Percentiles rank a stretch among this genome's conserved stretches.
Conservation (phyloP, 306 rosid genomes). For the Cicer cuneatum region DNA sequence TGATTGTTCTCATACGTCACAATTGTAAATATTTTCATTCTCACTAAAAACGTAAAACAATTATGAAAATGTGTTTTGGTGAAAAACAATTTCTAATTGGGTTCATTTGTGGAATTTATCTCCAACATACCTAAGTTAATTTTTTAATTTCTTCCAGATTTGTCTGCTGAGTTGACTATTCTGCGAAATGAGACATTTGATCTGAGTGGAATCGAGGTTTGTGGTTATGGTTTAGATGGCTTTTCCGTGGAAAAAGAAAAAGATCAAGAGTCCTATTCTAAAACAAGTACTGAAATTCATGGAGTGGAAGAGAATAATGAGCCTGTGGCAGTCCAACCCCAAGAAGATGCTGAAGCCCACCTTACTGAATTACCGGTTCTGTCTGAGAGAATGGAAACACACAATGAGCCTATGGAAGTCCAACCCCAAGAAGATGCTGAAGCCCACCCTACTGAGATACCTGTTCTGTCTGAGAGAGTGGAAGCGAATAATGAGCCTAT, state of each 20-base stretch:
- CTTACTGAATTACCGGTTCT: too few relatives aligned
- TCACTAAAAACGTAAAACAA: constrained; percentile 4
- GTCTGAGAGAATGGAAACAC: constrained; percentile 32
- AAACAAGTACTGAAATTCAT: constrained; percentile 54
- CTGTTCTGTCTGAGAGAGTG: constrained; percentile 28
- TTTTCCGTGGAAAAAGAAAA: constrained; percentile 55
- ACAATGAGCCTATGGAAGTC: constrained; percentile 44
- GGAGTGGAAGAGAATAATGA: constrained; percentile 47
- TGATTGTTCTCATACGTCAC: not conserved
- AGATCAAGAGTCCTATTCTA: constrained; percentile 55
- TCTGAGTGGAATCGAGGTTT: constrained; percentile 61
- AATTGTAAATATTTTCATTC: not conserved
- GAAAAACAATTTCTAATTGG: constrained; percentile 8
- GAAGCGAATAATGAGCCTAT: constrained; percentile 46
- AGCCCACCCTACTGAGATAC: constrained; percentile 43
- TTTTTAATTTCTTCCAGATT: constrained; percentile 63
- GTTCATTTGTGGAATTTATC: constrained; percentile 11
- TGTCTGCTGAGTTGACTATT: constrained; percentile 63
- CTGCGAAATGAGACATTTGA: constrained; percentile 66
- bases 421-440: constrained; percentile 55
- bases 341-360: constrained; percentile 50
- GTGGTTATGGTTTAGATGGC: constrained; percentile 51
- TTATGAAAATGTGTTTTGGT: not conserved
- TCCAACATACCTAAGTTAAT: constrained; percentile 29
- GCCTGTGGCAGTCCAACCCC: constrained; percentile 44